Conservation (phyloP, 306 rosid genomes). For the Medicago arabica region DNA sequence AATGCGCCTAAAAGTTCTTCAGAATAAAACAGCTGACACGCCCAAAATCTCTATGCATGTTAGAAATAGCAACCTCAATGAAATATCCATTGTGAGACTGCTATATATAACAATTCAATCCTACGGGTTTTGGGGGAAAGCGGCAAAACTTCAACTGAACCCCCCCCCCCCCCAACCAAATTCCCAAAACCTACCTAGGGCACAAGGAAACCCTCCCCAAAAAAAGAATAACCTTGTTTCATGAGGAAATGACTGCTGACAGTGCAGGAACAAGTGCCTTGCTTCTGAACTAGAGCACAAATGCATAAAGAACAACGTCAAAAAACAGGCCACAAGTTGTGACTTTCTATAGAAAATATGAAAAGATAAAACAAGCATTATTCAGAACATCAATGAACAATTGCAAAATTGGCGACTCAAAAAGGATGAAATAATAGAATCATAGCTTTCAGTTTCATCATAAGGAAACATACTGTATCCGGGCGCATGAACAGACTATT, state of each 20-base stretch:
- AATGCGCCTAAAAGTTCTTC: no score
- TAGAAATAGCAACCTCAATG: no score
- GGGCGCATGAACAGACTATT: conserved; percentile 92
- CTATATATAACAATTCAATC: no score
- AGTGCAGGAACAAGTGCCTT: conserved; percentile 1
- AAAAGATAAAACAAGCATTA: neutral
- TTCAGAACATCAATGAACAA: neutral
- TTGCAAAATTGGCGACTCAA: neutral
- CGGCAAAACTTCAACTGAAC: no score
- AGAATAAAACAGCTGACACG: no score
- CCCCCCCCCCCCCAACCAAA: no score
- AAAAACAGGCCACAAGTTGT: conserved; percentile 24
- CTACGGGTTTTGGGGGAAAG: no score
- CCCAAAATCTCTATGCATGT: no score
- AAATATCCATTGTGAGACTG: no score
- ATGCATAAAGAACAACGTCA: neutral
- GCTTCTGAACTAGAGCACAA: conserved; percentile 23
- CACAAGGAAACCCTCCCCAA: neutral
- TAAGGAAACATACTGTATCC: conserved; percentile 74
- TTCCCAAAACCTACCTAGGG: neutral
- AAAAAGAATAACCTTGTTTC: no score
- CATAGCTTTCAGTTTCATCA: conserved; percentile 24
- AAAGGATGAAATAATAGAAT: no score
- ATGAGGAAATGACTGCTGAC: neutral
- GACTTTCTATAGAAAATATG: conserved; percentile 20